Conservation (phyloP, 805 yeast genomes). For the Candida xiaguanensis region DNA sequence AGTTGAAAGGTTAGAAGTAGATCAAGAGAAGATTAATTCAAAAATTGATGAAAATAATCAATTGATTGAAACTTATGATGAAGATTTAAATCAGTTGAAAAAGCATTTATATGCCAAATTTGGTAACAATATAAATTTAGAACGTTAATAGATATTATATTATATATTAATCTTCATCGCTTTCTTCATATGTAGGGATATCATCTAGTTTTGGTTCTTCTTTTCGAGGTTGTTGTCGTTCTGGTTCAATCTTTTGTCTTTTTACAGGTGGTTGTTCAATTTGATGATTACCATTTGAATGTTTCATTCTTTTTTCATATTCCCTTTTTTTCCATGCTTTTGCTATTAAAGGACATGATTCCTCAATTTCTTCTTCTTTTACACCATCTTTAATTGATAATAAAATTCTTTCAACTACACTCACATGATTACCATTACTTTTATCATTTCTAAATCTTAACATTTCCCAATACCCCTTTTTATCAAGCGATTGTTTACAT, state of each 20-base stretch:
- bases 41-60: conserved; percentile 45
- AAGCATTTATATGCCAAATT: conserved; percentile 79
- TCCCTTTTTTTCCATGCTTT: conserved; percentile 62
- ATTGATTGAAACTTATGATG: conserved; percentile 50
- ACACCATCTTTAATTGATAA: conserved; percentile 86
- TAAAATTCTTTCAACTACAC: conserved; percentile 78
- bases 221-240: conserved; percentile 3
- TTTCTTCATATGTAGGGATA: conserved; percentile 40
- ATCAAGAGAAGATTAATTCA: conserved; percentile 49
- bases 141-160: conserved; percentile 33
- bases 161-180: conserved; percentile 23
- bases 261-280: conserved; percentile 7
- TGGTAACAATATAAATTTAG: conserved; percentile 85
- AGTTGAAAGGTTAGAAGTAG: conserved; percentile 62
- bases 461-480: conserved; percentile 70
- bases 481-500: conserved; percentile 60
- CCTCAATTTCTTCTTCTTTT: conserved; percentile 67
- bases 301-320: conserved; percentile 27
- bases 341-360: conserved; percentile 53
- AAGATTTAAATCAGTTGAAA: conserved; percentile 59
- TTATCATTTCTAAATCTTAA: conserved; percentile 93
- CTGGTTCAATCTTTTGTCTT: conserved; percentile 9
- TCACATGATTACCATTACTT: conserved; percentile 76
- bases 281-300: conserved; percentile 3
- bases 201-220: conserved; percentile 12